Base-by-base conservation (phyloP, 495 filamentous ascomycete species). In the Aspergillus cristatus region DNA sequence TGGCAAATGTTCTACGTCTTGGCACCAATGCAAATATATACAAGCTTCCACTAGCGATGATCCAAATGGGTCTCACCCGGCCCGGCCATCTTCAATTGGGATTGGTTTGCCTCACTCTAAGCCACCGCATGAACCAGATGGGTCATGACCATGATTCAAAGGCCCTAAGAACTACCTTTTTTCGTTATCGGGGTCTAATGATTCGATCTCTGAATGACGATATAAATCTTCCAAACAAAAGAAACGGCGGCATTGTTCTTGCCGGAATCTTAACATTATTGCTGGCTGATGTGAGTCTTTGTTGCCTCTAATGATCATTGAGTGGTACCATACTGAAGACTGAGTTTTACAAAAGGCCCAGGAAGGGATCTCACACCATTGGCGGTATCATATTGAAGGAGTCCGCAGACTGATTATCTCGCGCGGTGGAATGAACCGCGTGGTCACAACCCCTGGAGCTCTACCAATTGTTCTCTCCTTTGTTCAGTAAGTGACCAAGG, bases 181-280 rank as follows among this genome's bases (percentile, higher is more conserved):
- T 54, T 40, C 37, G 14, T 12, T 56, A 59, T 40, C 52, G 61
- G 17, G 61, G 58, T 15, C 32, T 44, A 12, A 42, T 53, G 10
- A 46, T 62, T 29, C 61, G 53, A n/a, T 61, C 58, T 12, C 38
- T 57, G 11, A 48, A 41, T 34, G 44, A 60, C 14, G 45, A 57
- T 10, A 43, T 61, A 11, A 32, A 38, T 13, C 24, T 15, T 0
- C 40, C 42, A 24, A 32, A 51, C 8, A 48, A 28, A 20, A 29
- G 46, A 3, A 45, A 38, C 2, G 29, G 49, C 14, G 38, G 63
- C 44, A 38, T 43, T 14, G 37, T 50, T 8, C 28, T 61, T 31
- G 50, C 47, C 12, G 42, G 52, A 6, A 44, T 39, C 17, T 18
- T 46, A 1, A 41, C 37, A 13, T 24, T 46, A 1, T 15, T 46